A percentile compares a stretch with the other conserved stretches of the same genome.
phyloP scores from a whole-genome alignment of 2,329 filamentous ascomycete species.

The Tolypocladium amazonense region DNA sequence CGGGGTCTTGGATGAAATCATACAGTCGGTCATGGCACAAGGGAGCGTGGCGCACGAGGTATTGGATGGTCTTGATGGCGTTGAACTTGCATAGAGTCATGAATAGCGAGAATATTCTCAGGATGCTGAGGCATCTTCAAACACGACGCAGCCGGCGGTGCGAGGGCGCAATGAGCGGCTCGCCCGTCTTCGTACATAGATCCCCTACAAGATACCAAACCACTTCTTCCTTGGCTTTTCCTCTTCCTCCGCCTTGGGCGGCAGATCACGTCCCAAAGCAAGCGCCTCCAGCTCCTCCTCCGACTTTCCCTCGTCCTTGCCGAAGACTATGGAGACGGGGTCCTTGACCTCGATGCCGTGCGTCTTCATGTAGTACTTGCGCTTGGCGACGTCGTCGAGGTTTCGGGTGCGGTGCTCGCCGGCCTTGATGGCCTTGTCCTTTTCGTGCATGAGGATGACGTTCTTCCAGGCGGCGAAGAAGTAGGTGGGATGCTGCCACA shows the following conservation, averaged over 20 bases:
- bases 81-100: slow-evolving; percentile 49
- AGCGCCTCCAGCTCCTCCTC: slow-evolving; percentile 24
- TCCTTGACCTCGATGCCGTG: slow-evolving; percentile 65
- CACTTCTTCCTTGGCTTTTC: slow-evolving; percentile 56
- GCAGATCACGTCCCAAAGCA: slow-evolving; percentile 24
- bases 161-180: not conserved
- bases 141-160: not conserved
- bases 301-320: slow-evolving; percentile 23
- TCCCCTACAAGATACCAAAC: slow-evolving; percentile 64
- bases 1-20: slow-evolving; percentile 59
- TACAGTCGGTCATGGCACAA: slow-evolving; percentile 63
- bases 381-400: slow-evolving; percentile 80
- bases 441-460: slow-evolving; percentile 67
- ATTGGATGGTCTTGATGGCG: slow-evolving; percentile 66
- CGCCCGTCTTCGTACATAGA: not conserved
- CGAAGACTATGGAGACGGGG: slow-evolving; percentile 37
- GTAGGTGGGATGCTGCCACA: slow-evolving; percentile 58
- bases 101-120: not conserved
- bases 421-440: slow-evolving; percentile 57
- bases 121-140: not conserved
- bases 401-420: slow-evolving; percentile 61
- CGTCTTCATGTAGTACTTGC: slow-evolving; percentile 72
- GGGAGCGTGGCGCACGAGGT: slow-evolving; percentile 82
- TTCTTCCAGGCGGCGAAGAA: slow-evolving; percentile 56
- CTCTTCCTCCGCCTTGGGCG: slow-evolving; percentile 13